Base-by-base conservation (phyloP, 371 early-diverging fungal genomes). In the Rhizopus sp. region DNA sequence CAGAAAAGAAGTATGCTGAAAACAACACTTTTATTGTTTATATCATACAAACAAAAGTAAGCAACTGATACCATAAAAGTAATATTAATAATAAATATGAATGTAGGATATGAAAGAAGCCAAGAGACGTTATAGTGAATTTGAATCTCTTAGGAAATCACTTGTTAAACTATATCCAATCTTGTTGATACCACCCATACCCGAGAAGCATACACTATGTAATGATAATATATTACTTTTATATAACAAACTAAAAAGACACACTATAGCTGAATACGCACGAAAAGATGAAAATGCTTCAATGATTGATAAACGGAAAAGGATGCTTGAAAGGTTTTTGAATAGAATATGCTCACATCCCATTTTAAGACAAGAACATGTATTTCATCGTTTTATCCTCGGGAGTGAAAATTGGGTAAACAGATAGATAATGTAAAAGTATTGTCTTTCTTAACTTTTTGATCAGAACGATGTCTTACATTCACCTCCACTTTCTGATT, bases 51-150 rank as follows among this genome's bases (percentile, higher is more conserved):
- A 60, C 63, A 31, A 53, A 68, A 49, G 68, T 63, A 47, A 41
- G 5, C 23, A 9, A 9, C 16, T 32, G 46, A n/a, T 32, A 6
- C 3, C 13, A 4, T 37, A 23, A 8, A 8, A 33, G 15, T 40
- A 30, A 16, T 29, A 34, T 3, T 17, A 42, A 29, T n/a, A n/a
- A n/a, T 38, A 17, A 13, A 12, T 31, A 52, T 10, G 1, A 7
- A 16, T 44, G 32, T 13, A 31, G 16, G 69, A 87, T 80, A 77
- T 81, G 40, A 78, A 73, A 48, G 82, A 82, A 57, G 83, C 79
- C 35, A 79, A 83, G 60, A 85, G 93, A 59, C 84, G 98, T 39
- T 98, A 98, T 72, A 93, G 94, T 40, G 98, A 98, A 60, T 98
- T 98, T 64, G 96, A 95, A 66, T 85, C 91, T 13, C 75, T 98